Base-by-base conservation (phyloP, 2,329 filamentous ascomycete genomes). In the Fusarium domesticum region DNA sequence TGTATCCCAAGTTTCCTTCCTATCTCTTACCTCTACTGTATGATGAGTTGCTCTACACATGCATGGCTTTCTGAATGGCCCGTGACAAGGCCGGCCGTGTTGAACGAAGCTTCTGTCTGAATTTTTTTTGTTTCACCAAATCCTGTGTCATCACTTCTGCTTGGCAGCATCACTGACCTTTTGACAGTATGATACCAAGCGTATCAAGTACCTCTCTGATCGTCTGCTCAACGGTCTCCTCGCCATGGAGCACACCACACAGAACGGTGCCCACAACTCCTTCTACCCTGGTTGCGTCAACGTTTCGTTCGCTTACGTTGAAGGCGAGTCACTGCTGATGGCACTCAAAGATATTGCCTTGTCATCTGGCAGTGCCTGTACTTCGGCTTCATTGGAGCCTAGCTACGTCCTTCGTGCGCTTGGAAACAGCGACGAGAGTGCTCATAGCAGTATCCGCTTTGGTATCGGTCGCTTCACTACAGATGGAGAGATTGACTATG, bases 261-360 rank as follows among this genome's bases (percentile, higher is more conserved):
- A 96, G 58, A 98, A 98, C 62, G 93, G 93, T 39, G 89, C 93
- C 58, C 77, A 84, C 2, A 70, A 85, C 5, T 78, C 81, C 40
- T 95, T 95, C 68, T 98, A 98, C 66, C 90, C 93, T 2, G 93
- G 93, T 51, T 98, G 93, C 60, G 92, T 98, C 50, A 98, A 98
- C 67, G 87, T 98, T 10, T 98, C 93, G 0, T 98, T 98, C 64
- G 92, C 93, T 25, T 98, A 98, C 62, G 90, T 98, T 5, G 93
- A 98, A 70, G 93, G 93, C 56, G 93, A 98, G 70, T 97, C 93
- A 3, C 84, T 98, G 1, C 78, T 98, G 52, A 98, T 98, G 93
- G 93, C 93, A 0, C 74, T 98, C 35, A 98, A 98, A 71, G 93
- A 98, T 58, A 96, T 98, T 68, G 93, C 93, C 0, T 75, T 98